Conservation (phyloP, 2,329 filamentous ascomycete genomes). For the Botrytis paeoniae region DNA sequence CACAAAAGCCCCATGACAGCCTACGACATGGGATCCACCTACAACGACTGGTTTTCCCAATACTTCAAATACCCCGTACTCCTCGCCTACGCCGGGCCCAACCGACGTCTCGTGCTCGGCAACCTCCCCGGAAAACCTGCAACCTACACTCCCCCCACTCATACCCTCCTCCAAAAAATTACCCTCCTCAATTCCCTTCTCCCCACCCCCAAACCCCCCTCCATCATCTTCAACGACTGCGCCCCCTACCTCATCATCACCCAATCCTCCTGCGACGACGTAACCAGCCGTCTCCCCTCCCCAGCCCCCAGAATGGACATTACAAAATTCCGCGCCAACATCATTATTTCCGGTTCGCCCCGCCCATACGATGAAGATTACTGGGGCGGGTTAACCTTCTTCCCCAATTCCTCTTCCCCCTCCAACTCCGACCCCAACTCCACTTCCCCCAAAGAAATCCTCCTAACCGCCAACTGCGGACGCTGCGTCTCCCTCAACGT, state of each 20-base stretch:
- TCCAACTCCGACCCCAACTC: slow-evolving; percentile 39
- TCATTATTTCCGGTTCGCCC: slow-evolving; percentile 60
- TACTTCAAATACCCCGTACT: slow-evolving; percentile 61
- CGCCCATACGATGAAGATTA: slow-evolving; percentile 66
- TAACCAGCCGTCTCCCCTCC: slow-evolving; percentile 54
- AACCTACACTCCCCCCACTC: slow-evolving; percentile 22
- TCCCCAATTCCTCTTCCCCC: background rate
- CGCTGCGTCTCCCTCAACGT: slow-evolving; percentile 69
- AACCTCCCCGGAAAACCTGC: slow-evolving; percentile 29
- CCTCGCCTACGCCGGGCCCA: slow-evolving; percentile 63
- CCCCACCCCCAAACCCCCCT: slow-evolving; percentile 26
- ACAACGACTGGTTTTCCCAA: slow-evolving; percentile 64
- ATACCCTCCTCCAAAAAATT: slow-evolving; percentile 24
- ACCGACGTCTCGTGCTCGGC: slow-evolving; percentile 59
- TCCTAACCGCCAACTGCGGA: slow-evolving; percentile 67
- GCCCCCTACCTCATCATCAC: slow-evolving; percentile 74
- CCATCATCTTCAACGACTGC: slow-evolving; percentile 67
- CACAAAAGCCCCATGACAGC: slow-evolving; percentile 56
- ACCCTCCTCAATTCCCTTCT: slow-evolving; percentile 26
- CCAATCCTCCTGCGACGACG: slow-evolving; percentile 64
- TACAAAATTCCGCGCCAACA: slow-evolving; percentile 69
- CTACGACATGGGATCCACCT: slow-evolving; percentile 60
- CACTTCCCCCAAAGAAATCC: slow-evolving; percentile 38
- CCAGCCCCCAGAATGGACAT: slow-evolving; percentile 54
- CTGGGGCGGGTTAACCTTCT: slow-evolving; percentile 57